These are phyloP conservation scores for Spathaspora arborariae DNA, from an alignment of 805 yeast genomes.

Conservation along the genomic window DNA sequence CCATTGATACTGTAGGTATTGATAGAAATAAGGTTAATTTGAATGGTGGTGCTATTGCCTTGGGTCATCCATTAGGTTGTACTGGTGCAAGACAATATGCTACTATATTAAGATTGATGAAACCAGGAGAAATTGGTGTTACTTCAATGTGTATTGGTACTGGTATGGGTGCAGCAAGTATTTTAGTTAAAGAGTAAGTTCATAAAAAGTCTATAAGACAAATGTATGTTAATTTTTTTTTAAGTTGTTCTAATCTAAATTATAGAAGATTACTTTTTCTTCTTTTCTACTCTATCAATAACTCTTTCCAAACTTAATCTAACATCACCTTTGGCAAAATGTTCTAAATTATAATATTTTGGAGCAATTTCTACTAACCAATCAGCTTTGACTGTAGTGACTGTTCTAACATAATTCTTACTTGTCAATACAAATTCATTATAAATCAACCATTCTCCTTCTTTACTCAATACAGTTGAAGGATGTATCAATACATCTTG, in stretches of 20 bases:
- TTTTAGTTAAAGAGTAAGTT: conserved; percentile 74
- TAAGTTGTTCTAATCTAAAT: conserved; percentile 2
- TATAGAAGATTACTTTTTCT: conserved; percentile 24
- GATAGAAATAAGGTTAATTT: conserved; percentile 67
- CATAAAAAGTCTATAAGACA: background rate
- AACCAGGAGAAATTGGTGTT: conserved; percentile 79
- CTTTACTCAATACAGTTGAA: conserved; percentile 82
- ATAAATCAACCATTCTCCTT: conserved; percentile 90
- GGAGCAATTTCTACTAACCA: conserved; percentile 87
- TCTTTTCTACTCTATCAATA: conserved; percentile 41
- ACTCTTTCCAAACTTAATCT: conserved; percentile 65
- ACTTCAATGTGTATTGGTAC: conserved; percentile 97
- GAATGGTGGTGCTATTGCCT: conserved; percentile 94
- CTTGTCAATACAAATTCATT: conserved; percentile 94
- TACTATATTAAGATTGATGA: conserved; percentile 75
- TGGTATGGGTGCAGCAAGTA: conserved; percentile 97
- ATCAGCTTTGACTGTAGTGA: conserved; percentile 85
- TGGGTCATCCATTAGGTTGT: conserved; percentile 78
- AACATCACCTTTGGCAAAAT: conserved; percentile 72
- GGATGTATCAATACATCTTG: conserved; percentile 96
- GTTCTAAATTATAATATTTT: conserved; percentile 58
- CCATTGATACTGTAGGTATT: conserved; percentile 60
- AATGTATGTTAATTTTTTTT: too few species aligned
- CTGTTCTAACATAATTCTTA: conserved; percentile 91
- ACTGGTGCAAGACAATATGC: conserved; percentile 89